phyloP scores from a whole-genome alignment of 148 eudicot species.

The Cornus kousa region DNA sequence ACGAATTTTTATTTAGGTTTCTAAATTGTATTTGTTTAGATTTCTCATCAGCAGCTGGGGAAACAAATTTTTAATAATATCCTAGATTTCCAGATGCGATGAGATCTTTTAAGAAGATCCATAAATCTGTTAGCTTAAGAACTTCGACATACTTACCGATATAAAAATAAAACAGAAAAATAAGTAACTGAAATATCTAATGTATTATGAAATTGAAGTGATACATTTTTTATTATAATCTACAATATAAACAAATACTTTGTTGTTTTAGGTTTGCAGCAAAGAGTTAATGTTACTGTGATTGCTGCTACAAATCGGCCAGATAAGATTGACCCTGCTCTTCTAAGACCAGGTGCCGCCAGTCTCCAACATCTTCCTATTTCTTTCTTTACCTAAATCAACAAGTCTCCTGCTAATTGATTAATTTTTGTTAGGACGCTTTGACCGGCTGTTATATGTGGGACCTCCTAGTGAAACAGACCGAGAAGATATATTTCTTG shows the following conservation, averaged over 20 bases:
- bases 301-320: constrained; percentile 98
- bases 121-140: neutral
- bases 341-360: constrained; percentile 84
- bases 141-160: no score
- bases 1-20: neutral
- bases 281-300: constrained; percentile 84
- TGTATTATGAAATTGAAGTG: neutral
- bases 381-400: constrained; percentile 8
- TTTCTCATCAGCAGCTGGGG: neutral
- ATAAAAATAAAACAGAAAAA: no score
- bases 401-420: neutral
- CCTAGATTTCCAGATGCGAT: neutral
- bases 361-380: neutral
- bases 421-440: constrained; percentile 61
- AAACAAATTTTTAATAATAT: neutral
- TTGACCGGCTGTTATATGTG: constrained; percentile 80
- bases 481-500: constrained; percentile 65
- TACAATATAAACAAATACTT: neutral
- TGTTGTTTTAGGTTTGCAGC: constrained; percentile 61
- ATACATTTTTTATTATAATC: neutral
- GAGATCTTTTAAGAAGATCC: neutral
- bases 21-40: neutral
- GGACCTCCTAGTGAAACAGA: constrained; percentile 83
- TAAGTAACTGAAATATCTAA: neutral
- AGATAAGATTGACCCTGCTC: constrained; percentile 95